These are phyloP conservation scores for Arachnomyces sp. DNA, from an alignment of 2,329 filamentous ascomycete species.

Conservation along the genomic window DNA sequence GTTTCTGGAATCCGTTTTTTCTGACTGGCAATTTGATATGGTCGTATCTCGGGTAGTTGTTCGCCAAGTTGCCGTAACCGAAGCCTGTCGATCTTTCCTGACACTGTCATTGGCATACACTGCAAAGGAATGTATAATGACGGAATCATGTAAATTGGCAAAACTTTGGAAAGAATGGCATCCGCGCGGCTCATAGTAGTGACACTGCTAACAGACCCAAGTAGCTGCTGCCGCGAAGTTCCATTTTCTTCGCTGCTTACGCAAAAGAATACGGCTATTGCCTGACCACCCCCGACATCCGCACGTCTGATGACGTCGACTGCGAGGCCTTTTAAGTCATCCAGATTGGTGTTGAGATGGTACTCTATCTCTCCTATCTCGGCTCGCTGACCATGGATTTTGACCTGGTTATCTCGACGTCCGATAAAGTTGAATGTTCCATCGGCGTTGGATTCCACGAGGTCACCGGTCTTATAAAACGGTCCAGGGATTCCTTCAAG, in stretches of 20 bases:
- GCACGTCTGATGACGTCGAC: neutral
- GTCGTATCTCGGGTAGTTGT: neutral
- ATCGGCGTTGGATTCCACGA: conserved; percentile 16
- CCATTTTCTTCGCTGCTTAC: too few relatives aligned
- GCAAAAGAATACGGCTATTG: neutral
- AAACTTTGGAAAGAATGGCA: neutral
- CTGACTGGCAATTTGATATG: neutral
- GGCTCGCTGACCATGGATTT: conserved; percentile 54
- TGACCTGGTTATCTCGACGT: conserved; percentile 54
- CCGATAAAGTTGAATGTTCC: conserved; percentile 15
- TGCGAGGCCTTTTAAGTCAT: neutral
- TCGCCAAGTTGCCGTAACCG: neutral
- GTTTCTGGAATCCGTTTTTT: too few relatives aligned
- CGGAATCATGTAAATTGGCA: conserved; percentile 9
- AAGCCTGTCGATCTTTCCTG: conserved; percentile 6
- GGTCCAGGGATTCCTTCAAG: neutral
- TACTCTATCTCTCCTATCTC: conserved; percentile 45
- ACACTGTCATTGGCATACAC: conserved; percentile 5
- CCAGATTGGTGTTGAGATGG: conserved; percentile 15
- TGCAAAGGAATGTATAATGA: neutral
- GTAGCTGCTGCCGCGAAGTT: too few relatives aligned
- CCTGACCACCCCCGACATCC: neutral
- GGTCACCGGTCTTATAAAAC: conserved; percentile 22
- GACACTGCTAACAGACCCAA: too few relatives aligned
- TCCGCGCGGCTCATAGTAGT: too few relatives aligned